phyloP scores from a whole-genome alignment of 2,329 filamentous ascomycete species.

The Talaromyces sp. region DNA sequence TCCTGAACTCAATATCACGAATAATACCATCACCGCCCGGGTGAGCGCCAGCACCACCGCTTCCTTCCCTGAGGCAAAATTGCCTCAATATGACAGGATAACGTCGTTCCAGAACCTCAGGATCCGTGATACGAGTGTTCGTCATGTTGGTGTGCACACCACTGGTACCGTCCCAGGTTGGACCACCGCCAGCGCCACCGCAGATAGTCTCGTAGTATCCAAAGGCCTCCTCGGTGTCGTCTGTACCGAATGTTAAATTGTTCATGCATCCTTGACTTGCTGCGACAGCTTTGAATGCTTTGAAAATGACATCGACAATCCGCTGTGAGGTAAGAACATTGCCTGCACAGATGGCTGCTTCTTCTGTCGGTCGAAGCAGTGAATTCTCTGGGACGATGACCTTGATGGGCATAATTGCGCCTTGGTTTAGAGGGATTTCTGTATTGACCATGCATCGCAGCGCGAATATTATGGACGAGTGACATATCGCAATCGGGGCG shows the following conservation, averaged over 20 bases:
- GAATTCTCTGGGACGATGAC: conserved; percentile 4
- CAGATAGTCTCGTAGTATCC: conserved; percentile 13
- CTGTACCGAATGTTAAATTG: conserved; percentile 23
- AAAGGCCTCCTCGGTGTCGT: conserved; percentile 10
- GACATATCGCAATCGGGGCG: conserved; percentile 1
- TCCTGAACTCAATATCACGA: conserved; percentile 3
- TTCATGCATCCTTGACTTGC: conserved; percentile 25
- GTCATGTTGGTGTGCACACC: conserved; percentile 9
- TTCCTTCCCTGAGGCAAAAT: background rate
- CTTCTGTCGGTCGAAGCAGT: background rate
- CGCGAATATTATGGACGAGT: conserved; percentile 3
- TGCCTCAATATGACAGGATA: conserved; percentile 4
- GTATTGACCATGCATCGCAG: conserved; percentile 4
- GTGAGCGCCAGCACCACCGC: conserved; percentile 1
- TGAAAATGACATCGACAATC: conserved; percentile 28
- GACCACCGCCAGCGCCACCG: conserved; percentile 2
- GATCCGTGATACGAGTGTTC: conserved; percentile 6
- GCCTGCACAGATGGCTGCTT: conserved; percentile 21
- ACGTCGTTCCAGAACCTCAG: background rate
- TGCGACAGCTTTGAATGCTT: conserved; percentile 21
- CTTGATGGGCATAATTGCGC: conserved; percentile 1
- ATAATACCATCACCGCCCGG: conserved; percentile 3
- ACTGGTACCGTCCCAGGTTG: conserved; percentile 4
- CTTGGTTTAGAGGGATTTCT: conserved; percentile 6
- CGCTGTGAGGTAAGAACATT: conserved; percentile 25